Evolutionary conservation across 345 rosid species (phyloP), one percentile per base, ranked within the genome.

Genomic region (Syzygium aqueum): DNA sequence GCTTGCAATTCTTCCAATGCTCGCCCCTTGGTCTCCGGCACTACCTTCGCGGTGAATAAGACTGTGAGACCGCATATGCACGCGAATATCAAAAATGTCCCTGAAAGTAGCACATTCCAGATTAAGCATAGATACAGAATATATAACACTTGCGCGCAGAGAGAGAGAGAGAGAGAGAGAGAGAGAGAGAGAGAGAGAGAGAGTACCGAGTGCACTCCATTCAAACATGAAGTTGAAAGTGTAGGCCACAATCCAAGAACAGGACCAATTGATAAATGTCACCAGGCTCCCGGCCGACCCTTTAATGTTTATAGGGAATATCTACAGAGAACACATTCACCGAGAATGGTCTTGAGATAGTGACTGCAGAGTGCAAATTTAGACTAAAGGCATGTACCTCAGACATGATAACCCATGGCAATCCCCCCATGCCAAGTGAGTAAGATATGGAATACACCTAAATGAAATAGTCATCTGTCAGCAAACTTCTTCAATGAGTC

Each of bases 21-120:
- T 89, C 91, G 82, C 53, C 96, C 97, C 88, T 93, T 94, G 6
- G 95, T 95, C 88, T 95, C 97, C 2, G 96, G 95, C 50, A 95
- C 94, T 51, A 94, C 61, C 78, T 90, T 93, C 17, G 90, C 94
- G 40, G 93, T 77, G 86, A 94, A 94, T 49, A 89, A 78, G 50
- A 91, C 57, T 7, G 88, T 90, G 14, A 67, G 87, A 6, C 59
- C 90, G 4, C 90, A 85, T 11, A 92, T 37, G 50, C 85, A 73
- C 23, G 91, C 86, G 86, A 89, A 94, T 28, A 94, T 85, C 86
- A 94, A 93, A 87, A 95, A 94, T 56, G 96, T 93, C 77, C 94
- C 96, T 93, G 91, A 80, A 67, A 33, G 54, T 67, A 67, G 1
- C 46, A 67, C 43, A 16, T 49, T 25, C 57, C 19, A 78, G 51